These are phyloP conservation scores for Aurifilum marmelostoma DNA, from an alignment of 2,329 filamentous ascomycete species.

Conservation along the genomic window DNA sequence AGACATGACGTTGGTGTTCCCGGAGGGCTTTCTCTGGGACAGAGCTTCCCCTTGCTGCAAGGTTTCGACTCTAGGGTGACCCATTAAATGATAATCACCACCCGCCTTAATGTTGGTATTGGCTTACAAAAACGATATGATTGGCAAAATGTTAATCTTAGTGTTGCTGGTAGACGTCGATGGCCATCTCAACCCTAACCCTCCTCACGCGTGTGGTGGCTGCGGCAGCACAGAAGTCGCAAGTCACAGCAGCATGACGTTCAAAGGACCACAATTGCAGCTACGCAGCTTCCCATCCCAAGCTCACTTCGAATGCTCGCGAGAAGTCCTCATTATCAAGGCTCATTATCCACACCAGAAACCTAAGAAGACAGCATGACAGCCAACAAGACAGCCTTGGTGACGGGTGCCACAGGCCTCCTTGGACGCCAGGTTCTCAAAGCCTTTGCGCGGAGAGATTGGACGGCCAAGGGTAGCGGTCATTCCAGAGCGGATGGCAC, in stretches of 20 bases:
- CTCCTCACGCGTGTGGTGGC: background rate
- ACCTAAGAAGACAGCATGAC: slow-evolving; percentile 35
- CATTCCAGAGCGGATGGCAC: slow-evolving; percentile 74
- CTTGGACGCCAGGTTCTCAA: slow-evolving; percentile 78
- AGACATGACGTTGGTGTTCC: background rate
- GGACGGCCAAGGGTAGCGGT: slow-evolving; percentile 74
- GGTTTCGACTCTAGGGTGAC: background rate
- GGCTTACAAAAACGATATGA: background rate
- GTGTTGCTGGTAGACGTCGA: background rate
- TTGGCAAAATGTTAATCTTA: background rate
- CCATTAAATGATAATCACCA: background rate
- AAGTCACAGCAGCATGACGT: slow-evolving; percentile 14
- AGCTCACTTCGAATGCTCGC: background rate
- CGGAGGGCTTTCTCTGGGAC: background rate
- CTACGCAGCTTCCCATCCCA: background rate
- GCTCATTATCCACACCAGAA: background rate
- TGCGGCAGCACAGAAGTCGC: background rate
- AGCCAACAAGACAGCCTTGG: slow-evolving; percentile 60
- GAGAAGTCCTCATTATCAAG: background rate
- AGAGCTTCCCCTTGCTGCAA: background rate
- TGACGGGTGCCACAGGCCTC: slow-evolving; percentile 85
- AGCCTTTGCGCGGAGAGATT: slow-evolving; percentile 68
- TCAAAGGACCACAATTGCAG: background rate
- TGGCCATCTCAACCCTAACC: background rate
- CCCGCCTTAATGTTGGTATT: background rate